These are phyloP conservation scores for Neofusicoccum parvum DNA, from an alignment of 2,329 filamentous ascomycete species.

Conservation along the genomic window DNA sequence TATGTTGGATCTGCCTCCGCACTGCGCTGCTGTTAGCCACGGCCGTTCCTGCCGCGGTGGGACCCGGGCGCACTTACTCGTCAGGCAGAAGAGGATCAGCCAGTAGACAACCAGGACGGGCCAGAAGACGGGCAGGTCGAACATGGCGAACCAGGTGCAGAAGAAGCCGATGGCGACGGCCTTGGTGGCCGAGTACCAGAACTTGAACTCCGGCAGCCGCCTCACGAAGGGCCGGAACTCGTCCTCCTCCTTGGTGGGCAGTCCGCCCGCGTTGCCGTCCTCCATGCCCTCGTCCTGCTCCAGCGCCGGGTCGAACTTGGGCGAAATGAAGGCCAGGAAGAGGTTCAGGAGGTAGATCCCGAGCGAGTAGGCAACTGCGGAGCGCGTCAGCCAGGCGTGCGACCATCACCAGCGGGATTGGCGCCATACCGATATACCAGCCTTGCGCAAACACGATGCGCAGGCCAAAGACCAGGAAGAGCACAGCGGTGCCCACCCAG, in stretches of 20 bases:
- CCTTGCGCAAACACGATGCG: slow-evolving; percentile 91
- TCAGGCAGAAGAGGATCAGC: slow-evolving; percentile 93
- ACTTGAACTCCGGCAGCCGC: slow-evolving; percentile 97
- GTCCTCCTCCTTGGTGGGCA: slow-evolving; percentile 94
- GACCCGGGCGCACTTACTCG: slow-evolving; percentile 65
- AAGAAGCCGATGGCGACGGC: slow-evolving; percentile 80
- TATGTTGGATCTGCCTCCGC: slow-evolving; percentile 99
- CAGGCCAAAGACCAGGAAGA: slow-evolving; percentile 80
- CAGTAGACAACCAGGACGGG: slow-evolving; percentile 97
- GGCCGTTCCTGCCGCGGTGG: neutral
- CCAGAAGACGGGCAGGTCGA: slow-evolving; percentile 99
- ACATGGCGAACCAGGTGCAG: slow-evolving; percentile 91
- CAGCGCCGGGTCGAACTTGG: slow-evolving; percentile 97
- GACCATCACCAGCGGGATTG: neutral
- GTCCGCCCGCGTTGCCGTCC: slow-evolving; percentile 73
- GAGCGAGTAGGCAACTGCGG: slow-evolving; percentile 87
- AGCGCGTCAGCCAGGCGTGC: neutral
- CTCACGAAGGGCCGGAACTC: slow-evolving; percentile 98
- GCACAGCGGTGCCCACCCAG: slow-evolving; percentile 80
- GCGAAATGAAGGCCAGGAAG: slow-evolving; percentile 96
- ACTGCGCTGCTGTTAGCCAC: slow-evolving; percentile 56
- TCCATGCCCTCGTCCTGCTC: slow-evolving; percentile 96
- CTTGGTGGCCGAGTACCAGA: slow-evolving; percentile 95
- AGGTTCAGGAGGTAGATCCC: slow-evolving; percentile 99
- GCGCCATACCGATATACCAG: slow-evolving; percentile 88